Evolutionary conservation across 2,329 filamentous ascomycete species (phyloP).

Genomic region (Cercospora janseana): DNA sequence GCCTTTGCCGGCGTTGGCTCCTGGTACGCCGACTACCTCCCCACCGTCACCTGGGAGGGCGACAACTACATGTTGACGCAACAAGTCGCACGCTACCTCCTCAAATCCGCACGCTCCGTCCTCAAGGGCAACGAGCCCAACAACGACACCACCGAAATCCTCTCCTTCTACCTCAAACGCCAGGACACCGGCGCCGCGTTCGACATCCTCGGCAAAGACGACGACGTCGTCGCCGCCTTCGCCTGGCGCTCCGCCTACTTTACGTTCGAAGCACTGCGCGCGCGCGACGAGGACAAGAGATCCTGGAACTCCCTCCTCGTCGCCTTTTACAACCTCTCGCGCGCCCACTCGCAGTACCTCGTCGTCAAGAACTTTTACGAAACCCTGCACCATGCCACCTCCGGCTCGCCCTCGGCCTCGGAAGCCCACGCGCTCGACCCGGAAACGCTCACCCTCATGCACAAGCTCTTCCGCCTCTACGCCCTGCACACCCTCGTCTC

Average conservation of each 20-base stretch:
- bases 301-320: slow-evolving; percentile 75
- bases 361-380: slow-evolving; percentile 79
- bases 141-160: slow-evolving; percentile 68
- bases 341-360: slow-evolving; percentile 73
- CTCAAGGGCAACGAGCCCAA: slow-evolving; percentile 61
- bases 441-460: slow-evolving; percentile 58
- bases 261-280: slow-evolving; percentile 72
- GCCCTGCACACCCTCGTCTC: slow-evolving; percentile 65
- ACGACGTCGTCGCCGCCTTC: slow-evolving; percentile 70
- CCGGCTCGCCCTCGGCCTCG: slow-evolving; percentile 39
- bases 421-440: slow-evolving; percentile 56
- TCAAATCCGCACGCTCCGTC: slow-evolving; percentile 71
- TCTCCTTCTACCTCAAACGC: slow-evolving; percentile 62
- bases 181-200: slow-evolving; percentile 71
- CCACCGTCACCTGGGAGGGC: slow-evolving; percentile 70
- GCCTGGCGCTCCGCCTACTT: slow-evolving; percentile 72
- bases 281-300: slow-evolving; percentile 71
- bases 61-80: slow-evolving; percentile 83
- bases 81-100: slow-evolving; percentile 72
- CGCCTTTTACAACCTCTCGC: slow-evolving; percentile 73
- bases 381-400: slow-evolving; percentile 52
- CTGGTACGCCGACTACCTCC: slow-evolving; percentile 74
- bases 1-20: slow-evolving; percentile 72
- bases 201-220: slow-evolving; percentile 68
- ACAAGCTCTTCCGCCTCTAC: slow-evolving; percentile 66